phyloP scores from a whole-genome alignment of 2,329 filamentous ascomycete genomes.

The Penicillium sp. region DNA sequence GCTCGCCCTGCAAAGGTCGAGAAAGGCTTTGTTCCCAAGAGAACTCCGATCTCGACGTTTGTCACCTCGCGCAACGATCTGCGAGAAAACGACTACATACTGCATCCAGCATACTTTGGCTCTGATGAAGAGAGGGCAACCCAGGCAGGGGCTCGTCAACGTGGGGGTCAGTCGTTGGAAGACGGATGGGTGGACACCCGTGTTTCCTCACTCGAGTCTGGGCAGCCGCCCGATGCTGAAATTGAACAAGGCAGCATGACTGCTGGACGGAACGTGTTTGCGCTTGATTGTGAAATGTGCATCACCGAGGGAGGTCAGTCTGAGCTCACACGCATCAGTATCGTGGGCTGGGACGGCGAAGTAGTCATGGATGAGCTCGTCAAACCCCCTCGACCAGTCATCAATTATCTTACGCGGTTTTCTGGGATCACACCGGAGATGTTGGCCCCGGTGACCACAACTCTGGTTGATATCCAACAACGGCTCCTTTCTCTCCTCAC shows the following conservation, averaged over 20 bases:
- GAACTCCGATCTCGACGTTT: slow-evolving; percentile 81
- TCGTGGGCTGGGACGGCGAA: slow-evolving; percentile 82
- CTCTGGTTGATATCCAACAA: slow-evolving; percentile 77
- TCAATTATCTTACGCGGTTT: slow-evolving; percentile 85
- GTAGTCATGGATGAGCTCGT: slow-evolving; percentile 87
- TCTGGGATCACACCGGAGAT: slow-evolving; percentile 90
- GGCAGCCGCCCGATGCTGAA: slow-evolving; percentile 66
- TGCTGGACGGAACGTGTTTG: slow-evolving; percentile 74
- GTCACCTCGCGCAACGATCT: slow-evolving; percentile 73
- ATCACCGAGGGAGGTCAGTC: slow-evolving; percentile 77
- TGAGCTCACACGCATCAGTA: slow-evolving; percentile 84
- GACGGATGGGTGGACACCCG: slow-evolving; percentile 82
- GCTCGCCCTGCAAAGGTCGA: slow-evolving; percentile 65
- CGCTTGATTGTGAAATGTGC: slow-evolving; percentile 97
- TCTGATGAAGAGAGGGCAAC: slow-evolving; percentile 58
- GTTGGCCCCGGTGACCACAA: slow-evolving; percentile 81
- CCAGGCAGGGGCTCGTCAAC: slow-evolving; percentile 56
- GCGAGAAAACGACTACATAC: slow-evolving; percentile 76
- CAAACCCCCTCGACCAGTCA: slow-evolving; percentile 84
- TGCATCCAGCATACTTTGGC: slow-evolving; percentile 76
- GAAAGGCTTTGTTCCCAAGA: slow-evolving; percentile 69
- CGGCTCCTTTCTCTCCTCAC: slow-evolving; percentile 71
- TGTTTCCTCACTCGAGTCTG: slow-evolving; percentile 68
- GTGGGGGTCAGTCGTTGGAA: slow-evolving; percentile 49
- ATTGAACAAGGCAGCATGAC: slow-evolving; percentile 82